phyloP scores from a whole-genome alignment of 768 basidiomycete genomes.

The Coprinopsis marcescibilis region DNA sequence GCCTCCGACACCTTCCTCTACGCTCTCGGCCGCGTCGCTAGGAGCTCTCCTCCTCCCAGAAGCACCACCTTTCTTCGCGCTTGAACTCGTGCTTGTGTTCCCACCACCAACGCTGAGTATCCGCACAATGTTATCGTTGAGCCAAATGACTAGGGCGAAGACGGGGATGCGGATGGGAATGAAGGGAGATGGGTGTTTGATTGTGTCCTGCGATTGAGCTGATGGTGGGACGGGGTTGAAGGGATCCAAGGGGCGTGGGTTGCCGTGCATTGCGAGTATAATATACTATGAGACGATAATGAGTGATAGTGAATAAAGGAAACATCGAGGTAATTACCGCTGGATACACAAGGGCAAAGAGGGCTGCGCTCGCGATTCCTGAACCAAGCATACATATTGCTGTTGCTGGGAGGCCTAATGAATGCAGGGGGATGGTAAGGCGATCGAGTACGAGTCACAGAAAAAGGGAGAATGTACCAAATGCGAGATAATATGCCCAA shows the following conservation, averaged over 20 bases:
- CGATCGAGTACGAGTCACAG: neutral
- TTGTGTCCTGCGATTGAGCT: conserved; percentile 26
- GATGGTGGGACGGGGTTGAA: conserved; percentile 47
- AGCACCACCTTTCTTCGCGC: conserved; percentile 9
- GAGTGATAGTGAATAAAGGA: neutral
- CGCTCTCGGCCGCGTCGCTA: conserved; percentile 50
- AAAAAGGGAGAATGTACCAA: conserved; percentile 41
- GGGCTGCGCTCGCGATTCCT: conserved; percentile 70
- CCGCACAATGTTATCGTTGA: conserved; percentile 67
- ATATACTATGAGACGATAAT: conserved; percentile 54
- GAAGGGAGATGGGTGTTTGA: conserved; percentile 69
- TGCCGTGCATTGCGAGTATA: conserved; percentile 77
- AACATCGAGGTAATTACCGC: conserved; percentile 39
- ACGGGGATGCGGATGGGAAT: conserved; percentile 77
- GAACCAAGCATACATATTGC: conserved; percentile 68
- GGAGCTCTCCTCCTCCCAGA: conserved; percentile 24
- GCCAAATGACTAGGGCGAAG: conserved; percentile 65
- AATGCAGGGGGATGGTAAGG: conserved; percentile 2
- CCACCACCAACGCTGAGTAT: conserved; percentile 52
- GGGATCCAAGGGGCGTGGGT: conserved; percentile 70
- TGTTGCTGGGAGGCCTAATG: conserved; percentile 62
- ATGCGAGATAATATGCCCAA: conserved; percentile 86
- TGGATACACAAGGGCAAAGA: conserved; percentile 82
- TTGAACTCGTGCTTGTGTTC: conserved; percentile 14
- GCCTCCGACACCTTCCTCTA: conserved; percentile 52